Evolutionary conservation across 2,329 filamentous ascomycete genomes (phyloP).

Genomic region (Mollisia scopiformis): DNA sequence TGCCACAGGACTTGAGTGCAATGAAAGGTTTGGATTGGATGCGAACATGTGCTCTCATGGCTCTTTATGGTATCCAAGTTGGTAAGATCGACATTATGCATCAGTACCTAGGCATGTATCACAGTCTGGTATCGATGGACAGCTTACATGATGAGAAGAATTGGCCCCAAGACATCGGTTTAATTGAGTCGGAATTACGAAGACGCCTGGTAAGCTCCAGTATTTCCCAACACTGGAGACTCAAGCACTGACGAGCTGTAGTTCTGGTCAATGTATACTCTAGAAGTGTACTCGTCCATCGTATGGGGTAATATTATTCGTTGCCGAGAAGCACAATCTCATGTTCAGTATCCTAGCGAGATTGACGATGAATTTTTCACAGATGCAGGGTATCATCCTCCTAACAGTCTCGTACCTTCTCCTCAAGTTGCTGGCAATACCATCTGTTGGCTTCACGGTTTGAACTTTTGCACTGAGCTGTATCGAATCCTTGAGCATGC

Average conservation of each 20-base stretch:
- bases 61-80: slow-evolving; percentile 54
- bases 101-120: slow-evolving; percentile 52
- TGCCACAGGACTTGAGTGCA: slow-evolving; percentile 41
- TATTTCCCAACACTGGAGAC: neutral
- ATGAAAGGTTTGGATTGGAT: slow-evolving; percentile 44
- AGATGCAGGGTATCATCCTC: slow-evolving; percentile 25
- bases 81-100: slow-evolving; percentile 53
- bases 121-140: slow-evolving; percentile 51
- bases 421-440: slow-evolving; percentile 11
- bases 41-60: slow-evolving; percentile 50
- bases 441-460: slow-evolving; percentile 54
- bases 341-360: slow-evolving; percentile 52
- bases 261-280: slow-evolving; percentile 60
- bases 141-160: slow-evolving; percentile 55
- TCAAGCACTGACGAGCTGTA: slow-evolving; percentile 22
- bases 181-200: slow-evolving; percentile 51
- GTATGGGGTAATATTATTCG: slow-evolving; percentile 53
- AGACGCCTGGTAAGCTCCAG: slow-evolving; percentile 44
- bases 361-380: slow-evolving; percentile 49
- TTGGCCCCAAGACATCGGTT: slow-evolving; percentile 50
- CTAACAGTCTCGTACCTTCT: neutral
- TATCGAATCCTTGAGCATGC: slow-evolving; percentile 59
- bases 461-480: slow-evolving; percentile 60
- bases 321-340: slow-evolving; percentile 48
- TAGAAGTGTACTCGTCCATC: slow-evolving; percentile 57